These are phyloP conservation scores for Kwoniella sp. DNA, from an alignment of 768 basidiomycete species.

Conservation along the genomic window DNA sequence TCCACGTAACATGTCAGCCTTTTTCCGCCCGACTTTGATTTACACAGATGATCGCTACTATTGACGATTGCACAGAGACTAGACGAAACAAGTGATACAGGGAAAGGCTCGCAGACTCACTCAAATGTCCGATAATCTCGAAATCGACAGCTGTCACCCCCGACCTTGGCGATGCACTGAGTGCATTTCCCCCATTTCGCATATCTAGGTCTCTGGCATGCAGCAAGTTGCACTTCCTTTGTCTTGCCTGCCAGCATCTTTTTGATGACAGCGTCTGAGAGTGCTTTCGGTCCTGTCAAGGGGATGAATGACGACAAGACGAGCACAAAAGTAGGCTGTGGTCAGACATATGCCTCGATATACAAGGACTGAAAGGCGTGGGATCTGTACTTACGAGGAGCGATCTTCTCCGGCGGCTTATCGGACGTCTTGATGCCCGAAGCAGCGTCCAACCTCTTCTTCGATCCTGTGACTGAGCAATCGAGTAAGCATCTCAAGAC, in stretches of 20 bases:
- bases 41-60: too few species aligned
- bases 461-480: slow-evolving; percentile 9
- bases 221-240: slow-evolving; percentile 33
- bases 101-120: too few species aligned
- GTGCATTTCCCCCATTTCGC: slow-evolving; percentile 47
- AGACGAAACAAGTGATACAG: too few species aligned
- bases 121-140: slow-evolving; percentile 40
- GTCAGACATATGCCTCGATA: too few species aligned
- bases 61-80: too few species aligned
- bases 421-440: slow-evolving; percentile 19
- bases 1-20: slow-evolving; percentile 13
- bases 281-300: slow-evolving; percentile 22
- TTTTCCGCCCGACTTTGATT: too few species aligned
- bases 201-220: slow-evolving; percentile 42
- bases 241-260: slow-evolving; percentile 32
- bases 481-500: too few species aligned
- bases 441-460: slow-evolving; percentile 18
- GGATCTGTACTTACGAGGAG: slow-evolving; percentile 21
- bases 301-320: background rate
- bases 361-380: background rate
- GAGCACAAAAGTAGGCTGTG: background rate
- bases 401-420: slow-evolving; percentile 37
- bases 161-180: slow-evolving; percentile 42
- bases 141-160: slow-evolving; percentile 49
- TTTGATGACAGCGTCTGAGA: slow-evolving; percentile 33